Evolutionary conservation across 495 filamentous ascomycete genomes (phyloP).

Genomic region (Penicillium cataractarum): DNA sequence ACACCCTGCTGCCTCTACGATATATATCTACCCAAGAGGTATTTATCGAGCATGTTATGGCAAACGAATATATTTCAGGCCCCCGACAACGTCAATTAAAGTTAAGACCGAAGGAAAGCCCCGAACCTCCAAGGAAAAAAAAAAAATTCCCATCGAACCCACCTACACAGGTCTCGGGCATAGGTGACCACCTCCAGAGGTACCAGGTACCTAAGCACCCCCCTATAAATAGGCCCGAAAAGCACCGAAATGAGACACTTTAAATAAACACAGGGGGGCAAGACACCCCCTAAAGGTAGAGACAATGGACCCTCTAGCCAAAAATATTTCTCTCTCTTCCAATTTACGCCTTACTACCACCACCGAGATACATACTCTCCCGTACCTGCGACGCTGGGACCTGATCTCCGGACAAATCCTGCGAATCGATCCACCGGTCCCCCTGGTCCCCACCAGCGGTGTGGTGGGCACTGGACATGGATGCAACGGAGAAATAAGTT

Average conservation of each 20-base stretch:
- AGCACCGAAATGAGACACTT: not conserved
- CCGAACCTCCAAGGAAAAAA: not conserved
- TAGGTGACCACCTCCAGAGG: slow-evolving; percentile 3
- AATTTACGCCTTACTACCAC: no score
- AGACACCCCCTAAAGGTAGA: not conserved
- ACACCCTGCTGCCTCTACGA: no score
- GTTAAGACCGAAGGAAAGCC: no score
- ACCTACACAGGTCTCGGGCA: slow-evolving; percentile 7
- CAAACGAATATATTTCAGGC: no score
- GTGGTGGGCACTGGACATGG: slow-evolving; percentile 38
- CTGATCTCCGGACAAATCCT: slow-evolving; percentile 30
- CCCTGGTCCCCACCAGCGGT: slow-evolving; percentile 25
- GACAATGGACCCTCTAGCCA: not conserved
- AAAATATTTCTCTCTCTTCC: not conserved
- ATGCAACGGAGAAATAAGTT: slow-evolving; percentile 35
- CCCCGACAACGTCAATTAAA: no score
- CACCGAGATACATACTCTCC: not conserved
- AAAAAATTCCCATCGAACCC: not conserved
- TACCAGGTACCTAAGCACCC: not conserved
- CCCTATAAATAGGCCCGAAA: not conserved
- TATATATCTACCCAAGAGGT: not conserved
- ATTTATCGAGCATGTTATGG: no score
- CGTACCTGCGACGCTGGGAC: slow-evolving; percentile 20
- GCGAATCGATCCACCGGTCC: slow-evolving; percentile 29
- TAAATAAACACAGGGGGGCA: not conserved